A percentile compares a stretch with the other conserved stretches of the same genome.
Conservation (phyloP, 176 grass and related monocot species). For the Triticum urartu region DNA sequence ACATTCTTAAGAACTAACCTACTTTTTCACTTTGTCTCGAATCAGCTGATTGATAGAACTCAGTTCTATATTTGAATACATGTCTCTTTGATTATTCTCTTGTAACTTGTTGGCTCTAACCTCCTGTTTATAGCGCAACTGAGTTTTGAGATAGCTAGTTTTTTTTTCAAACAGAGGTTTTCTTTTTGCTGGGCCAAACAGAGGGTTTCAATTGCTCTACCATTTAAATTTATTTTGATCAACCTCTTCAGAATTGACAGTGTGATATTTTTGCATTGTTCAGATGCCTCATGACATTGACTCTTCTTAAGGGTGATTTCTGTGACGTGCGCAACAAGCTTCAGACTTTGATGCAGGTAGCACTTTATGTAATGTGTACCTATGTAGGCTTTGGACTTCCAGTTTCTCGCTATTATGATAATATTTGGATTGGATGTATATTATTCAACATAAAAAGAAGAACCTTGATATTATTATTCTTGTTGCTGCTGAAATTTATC, state of each 20-base stretch:
- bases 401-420: not conserved
- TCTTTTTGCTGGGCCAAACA: too few species aligned
- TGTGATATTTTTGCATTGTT: conserved; percentile 3
- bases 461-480: not conserved
- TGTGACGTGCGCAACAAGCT: conserved; percentile 61
- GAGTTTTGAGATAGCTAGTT: not conserved
- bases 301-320: conserved; percentile 66
- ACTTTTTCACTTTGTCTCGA: not conserved
- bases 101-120: not conserved
- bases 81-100: not conserved
- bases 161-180: not conserved
- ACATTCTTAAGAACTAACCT: not conserved
- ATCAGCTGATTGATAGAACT: not conserved
- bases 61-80: not conserved
- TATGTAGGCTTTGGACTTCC: conserved; percentile 15
- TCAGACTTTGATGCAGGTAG: conserved; percentile 72
- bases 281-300: conserved; percentile 61
- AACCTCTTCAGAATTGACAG: not conserved
- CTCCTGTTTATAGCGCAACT: not conserved
- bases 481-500: not conserved
- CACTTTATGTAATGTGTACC: not conserved
- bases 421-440: not conserved
- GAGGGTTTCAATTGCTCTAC: not conserved
- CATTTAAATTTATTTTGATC: not conserved
- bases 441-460: not conserved